phyloP scores from a whole-genome alignment of 805 yeast genomes.

The Ogataea naganishii region DNA sequence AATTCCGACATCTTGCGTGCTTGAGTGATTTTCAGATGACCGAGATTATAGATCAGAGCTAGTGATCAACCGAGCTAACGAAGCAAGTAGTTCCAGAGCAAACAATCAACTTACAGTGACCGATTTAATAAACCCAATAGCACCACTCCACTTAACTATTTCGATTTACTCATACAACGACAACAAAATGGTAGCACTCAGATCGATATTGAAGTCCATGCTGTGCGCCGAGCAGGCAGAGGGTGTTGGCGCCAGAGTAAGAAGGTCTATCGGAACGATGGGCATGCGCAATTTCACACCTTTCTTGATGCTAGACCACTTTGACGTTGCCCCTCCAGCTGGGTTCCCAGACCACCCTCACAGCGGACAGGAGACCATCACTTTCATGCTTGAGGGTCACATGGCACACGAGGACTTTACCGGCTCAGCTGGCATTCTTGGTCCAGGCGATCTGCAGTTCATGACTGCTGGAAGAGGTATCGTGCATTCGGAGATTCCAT shows the following conservation, averaged over 20 bases:
- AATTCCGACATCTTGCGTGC: no score
- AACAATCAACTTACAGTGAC: no score
- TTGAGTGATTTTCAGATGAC: no score
- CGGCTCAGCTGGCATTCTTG: conserved; percentile 68
- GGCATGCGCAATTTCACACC: conserved; percentile 71
- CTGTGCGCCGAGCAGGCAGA: conserved; percentile 66
- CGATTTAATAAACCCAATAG: no score
- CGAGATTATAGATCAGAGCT: no score
- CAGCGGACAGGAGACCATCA: conserved; percentile 76
- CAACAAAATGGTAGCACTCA: no score
- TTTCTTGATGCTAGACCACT: conserved; percentile 75
- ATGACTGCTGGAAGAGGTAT: conserved; percentile 92
- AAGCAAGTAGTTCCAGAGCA: no score
- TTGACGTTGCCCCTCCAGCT: conserved; percentile 49
- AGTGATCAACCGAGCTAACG: no score
- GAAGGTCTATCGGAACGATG: conserved; percentile 70
- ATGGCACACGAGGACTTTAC: conserved; percentile 83
- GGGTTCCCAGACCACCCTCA: conserved; percentile 86
- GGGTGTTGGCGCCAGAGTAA: conserved; percentile 83
- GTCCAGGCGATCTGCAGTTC: conserved; percentile 81
- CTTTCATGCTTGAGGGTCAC: conserved; percentile 55
- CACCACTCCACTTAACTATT: no score
- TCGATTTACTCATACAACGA: no score
- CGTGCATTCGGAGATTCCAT: conserved; percentile 84
- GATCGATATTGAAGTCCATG: conserved; percentile 43